Evolutionary conservation across 345 rosid genomes (phyloP).

Genomic region (Microcos paniculata): DNA sequence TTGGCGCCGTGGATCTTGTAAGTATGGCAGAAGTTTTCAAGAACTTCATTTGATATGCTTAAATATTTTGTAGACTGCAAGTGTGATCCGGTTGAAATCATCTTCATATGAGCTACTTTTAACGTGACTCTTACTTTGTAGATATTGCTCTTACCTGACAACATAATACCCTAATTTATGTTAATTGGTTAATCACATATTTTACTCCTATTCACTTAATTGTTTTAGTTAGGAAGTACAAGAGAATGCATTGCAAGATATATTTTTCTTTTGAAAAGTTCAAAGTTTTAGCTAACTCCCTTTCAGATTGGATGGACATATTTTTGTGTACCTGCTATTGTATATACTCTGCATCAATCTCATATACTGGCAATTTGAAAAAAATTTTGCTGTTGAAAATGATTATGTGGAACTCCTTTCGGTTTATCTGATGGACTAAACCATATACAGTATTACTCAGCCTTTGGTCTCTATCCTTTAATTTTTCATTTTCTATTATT

Average conservation of each 20-base stretch:
- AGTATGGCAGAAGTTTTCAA: not conserved
- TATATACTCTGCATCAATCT: not conserved
- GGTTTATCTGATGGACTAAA: not conserved
- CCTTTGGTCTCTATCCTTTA: not conserved
- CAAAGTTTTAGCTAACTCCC: not conserved
- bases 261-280: slow-evolving; percentile 2
- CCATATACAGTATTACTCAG: not conserved
- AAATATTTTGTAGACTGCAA: not conserved
- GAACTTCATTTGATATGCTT: not conserved
- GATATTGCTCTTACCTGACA: not conserved
- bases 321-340: not conserved
- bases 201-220: not conserved
- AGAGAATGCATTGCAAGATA: not conserved
- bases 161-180: not conserved
- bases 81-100: not conserved
- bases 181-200: not conserved
- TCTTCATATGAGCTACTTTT: not conserved
- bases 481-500: not conserved
- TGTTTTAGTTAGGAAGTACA: not conserved
- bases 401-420: not conserved
- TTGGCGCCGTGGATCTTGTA: not conserved
- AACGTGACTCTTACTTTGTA: not conserved
- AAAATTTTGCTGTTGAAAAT: not conserved
- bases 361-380: not conserved
- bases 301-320: not conserved